Conservation (phyloP, 2,329 filamentous ascomycete genomes). For the Endoconidiophora polonica region DNA sequence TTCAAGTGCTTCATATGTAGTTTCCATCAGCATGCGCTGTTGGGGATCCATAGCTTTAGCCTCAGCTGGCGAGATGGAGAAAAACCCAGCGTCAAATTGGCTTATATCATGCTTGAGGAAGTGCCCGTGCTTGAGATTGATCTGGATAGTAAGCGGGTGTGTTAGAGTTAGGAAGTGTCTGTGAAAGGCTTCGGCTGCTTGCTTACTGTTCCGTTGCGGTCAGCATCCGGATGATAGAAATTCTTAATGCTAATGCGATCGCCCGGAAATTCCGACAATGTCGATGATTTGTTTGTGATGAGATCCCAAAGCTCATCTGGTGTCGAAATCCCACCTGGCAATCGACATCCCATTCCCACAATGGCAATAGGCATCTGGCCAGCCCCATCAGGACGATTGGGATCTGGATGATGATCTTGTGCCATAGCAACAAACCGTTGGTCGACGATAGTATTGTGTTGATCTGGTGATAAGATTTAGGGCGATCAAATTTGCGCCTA, state of each 20-base stretch:
- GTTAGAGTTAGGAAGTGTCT: background rate
- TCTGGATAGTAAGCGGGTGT: background rate
- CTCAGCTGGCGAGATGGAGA: conserved; percentile 15
- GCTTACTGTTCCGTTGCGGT: conserved; percentile 4
- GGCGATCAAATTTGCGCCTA: too few species aligned
- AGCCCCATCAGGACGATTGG: background rate
- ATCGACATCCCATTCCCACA: conserved; percentile 30
- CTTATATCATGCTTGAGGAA: conserved; percentile 18
- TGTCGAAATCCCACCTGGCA: conserved; percentile 27
- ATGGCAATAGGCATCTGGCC: background rate
- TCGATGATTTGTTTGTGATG: conserved; percentile 18
- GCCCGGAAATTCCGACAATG: conserved; percentile 25
- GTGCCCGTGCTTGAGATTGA: conserved; percentile 15
- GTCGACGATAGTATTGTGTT: too few species aligned
- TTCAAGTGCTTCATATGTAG: conserved; percentile 18
- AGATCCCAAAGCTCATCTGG: conserved; percentile 29
- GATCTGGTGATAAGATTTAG: too few species aligned
- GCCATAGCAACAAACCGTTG: too few species aligned
- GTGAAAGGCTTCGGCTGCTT: background rate
- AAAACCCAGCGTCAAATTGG: conserved; percentile 18
- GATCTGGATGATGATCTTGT: too few species aligned
- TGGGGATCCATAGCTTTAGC: conserved; percentile 19
- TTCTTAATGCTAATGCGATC: conserved; percentile 29
- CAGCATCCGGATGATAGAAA: conserved; percentile 21
- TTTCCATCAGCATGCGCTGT: conserved; percentile 17